Percentiles rank a stretch among this genome's conserved stretches.
Conservation (phyloP, 805 yeast species). For the Saccharomycopsis oosterbeekiorum region DNA sequence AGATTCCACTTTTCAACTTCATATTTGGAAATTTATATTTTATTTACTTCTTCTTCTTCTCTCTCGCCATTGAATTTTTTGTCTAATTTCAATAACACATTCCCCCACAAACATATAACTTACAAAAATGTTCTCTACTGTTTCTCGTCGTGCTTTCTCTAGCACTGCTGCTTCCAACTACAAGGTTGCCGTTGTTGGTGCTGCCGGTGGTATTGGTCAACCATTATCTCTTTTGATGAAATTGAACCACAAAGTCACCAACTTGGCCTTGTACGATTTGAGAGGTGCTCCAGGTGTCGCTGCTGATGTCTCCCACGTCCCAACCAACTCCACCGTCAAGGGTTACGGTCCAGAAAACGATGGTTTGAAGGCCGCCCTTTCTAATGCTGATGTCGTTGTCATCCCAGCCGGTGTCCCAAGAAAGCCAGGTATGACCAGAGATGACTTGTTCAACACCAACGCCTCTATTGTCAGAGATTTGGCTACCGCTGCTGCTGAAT, state of each 20-base stretch:
- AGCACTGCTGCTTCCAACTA: conserved; percentile 56
- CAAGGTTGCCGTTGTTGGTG: conserved; percentile 75
- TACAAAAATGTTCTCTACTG: conserved; percentile 16
- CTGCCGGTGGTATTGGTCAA: conserved; percentile 81
- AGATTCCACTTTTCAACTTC: not conserved
- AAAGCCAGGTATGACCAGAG: conserved; percentile 86
- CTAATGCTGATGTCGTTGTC: conserved; percentile 75
- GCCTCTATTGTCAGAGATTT: conserved; percentile 74
- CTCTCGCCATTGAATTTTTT: not conserved
- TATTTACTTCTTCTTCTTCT: not conserved
- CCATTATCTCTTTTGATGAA: conserved; percentile 59
- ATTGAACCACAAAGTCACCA: conserved; percentile 60
- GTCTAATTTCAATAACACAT: not conserved
- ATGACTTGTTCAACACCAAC: conserved; percentile 74
- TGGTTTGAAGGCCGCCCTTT: conserved; percentile 59
- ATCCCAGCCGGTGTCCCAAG: conserved; percentile 89
- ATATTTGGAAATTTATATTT: no score
- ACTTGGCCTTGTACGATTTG: conserved; percentile 62
- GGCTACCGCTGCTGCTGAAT: conserved; percentile 57
- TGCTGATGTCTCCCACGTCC: conserved; percentile 69
- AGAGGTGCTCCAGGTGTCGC: conserved; percentile 76
- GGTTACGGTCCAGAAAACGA: conserved; percentile 60
- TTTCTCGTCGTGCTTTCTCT: conserved; percentile 36
- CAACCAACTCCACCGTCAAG: conserved; percentile 57
- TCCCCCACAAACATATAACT: not conserved